These are phyloP conservation scores for Zangia roseola DNA, from an alignment of 768 basidiomycete species.

Conservation along the genomic window DNA sequence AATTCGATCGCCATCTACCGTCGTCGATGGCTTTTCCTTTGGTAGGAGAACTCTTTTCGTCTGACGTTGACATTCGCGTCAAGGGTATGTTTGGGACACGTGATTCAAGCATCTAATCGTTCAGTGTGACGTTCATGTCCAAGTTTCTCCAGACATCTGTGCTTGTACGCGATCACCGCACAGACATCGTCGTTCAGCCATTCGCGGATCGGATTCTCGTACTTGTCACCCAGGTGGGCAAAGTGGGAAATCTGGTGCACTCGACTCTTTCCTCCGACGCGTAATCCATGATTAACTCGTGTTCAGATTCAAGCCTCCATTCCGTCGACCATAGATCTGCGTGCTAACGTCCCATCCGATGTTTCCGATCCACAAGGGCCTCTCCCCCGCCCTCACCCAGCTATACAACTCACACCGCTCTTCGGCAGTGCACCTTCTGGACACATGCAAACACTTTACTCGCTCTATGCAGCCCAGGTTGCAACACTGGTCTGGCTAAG, in stretches of 20 bases:
- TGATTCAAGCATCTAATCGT: too few species aligned
- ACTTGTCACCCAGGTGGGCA: slow-evolving; percentile 87
- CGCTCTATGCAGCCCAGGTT: slow-evolving; percentile 82
- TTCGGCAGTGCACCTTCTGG: slow-evolving; percentile 74
- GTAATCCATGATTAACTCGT: slow-evolving; percentile 8
- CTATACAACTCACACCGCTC: slow-evolving; percentile 73
- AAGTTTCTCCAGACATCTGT: slow-evolving; percentile 43
- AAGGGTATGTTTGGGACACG: too few species aligned
- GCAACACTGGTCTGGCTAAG: slow-evolving; percentile 79
- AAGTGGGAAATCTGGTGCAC: slow-evolving; percentile 82
- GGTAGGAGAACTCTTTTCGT: slow-evolving; percentile 35
- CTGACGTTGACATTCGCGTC: slow-evolving; percentile 23
- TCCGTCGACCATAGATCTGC: slow-evolving; percentile 59
- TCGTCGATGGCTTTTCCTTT: slow-evolving; percentile 57
- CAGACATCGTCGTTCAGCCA: slow-evolving; percentile 74
- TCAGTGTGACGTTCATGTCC: too few species aligned
- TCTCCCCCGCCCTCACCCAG: slow-evolving; percentile 63
- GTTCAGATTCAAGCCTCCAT: slow-evolving; percentile 77
- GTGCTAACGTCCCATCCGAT: slow-evolving; percentile 38
- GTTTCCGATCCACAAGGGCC: slow-evolving; percentile 30
- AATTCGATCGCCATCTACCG: slow-evolving; percentile 57
- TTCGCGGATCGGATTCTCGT: slow-evolving; percentile 82
- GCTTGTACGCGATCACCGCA: slow-evolving; percentile 54
- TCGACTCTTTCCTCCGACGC: not conserved
- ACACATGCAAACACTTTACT: slow-evolving; percentile 68